Percentiles rank a stretch among this genome's conserved stretches.
Evolutionary conservation across 116 monocot genomes (phyloP).

Genomic region (Papilionanthe hybrid): DNA sequence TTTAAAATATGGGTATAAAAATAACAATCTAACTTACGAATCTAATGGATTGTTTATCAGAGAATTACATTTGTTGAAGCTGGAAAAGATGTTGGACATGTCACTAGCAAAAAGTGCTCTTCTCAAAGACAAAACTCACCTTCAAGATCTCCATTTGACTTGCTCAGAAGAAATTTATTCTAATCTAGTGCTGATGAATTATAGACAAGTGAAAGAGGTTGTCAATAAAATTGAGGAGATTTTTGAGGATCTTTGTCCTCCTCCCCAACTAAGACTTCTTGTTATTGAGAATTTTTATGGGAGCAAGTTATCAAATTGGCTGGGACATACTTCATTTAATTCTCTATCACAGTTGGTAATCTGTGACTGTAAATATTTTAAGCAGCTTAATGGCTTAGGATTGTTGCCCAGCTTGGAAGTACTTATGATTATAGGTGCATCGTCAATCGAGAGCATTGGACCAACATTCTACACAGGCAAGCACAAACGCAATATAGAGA

Average conservation of each 20-base stretch:
- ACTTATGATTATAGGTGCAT: neutral
- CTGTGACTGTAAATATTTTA: neutral
- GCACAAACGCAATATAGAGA: neutral
- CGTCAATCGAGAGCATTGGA: neutral
- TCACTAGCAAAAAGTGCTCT: neutral
- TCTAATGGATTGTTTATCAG: neutral
- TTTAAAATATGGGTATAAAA: too few relatives aligned
- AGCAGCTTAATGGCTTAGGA: neutral
- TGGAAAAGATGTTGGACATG: neutral
- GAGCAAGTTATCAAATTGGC: neutral
- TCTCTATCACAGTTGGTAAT: neutral
- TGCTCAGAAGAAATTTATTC: neutral
- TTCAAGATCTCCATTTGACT: neutral
- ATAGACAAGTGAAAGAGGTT: neutral
- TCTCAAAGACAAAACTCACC: neutral
- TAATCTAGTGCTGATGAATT: neutral
- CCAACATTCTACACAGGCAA: neutral
- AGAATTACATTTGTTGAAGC: neutral
- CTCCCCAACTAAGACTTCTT: neutral
- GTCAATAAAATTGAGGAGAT: neutral
- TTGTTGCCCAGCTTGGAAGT: too few relatives aligned
- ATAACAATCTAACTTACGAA: too few relatives aligned
- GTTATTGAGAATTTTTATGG: neutral
- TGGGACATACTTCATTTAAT: neutral
- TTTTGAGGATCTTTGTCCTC: neutral